phyloP scores from a whole-genome alignment of 495 filamentous ascomycete genomes.

The Amorphotheca resinae region DNA sequence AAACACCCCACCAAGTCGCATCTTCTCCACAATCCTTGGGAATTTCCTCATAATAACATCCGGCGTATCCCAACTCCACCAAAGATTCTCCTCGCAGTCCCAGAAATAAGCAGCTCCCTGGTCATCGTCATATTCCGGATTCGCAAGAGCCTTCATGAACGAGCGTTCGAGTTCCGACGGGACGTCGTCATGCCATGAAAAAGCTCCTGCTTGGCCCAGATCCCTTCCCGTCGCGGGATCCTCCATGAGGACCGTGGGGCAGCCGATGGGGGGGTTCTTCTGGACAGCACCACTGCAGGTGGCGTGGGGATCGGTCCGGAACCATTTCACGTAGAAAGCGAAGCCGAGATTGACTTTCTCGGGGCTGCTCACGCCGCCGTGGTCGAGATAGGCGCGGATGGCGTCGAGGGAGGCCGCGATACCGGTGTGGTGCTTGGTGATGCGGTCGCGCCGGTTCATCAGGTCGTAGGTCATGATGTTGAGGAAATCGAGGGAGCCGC shows the following conservation, averaged over 20 bases:
- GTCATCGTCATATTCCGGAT: constrained; percentile 44
- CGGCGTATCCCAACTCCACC: constrained; percentile 68
- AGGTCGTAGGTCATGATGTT: constrained; percentile 76
- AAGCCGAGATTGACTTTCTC: constrained; percentile 59
- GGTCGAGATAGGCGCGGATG: constrained; percentile 46
- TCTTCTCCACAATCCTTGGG: constrained; percentile 41
- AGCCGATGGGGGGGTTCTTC: constrained; percentile 43
- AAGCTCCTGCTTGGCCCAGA: constrained; percentile 46
- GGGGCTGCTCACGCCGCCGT: constrained; percentile 41
- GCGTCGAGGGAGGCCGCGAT: constrained; percentile 40
- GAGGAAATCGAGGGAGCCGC: constrained; percentile 53
- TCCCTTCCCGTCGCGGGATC: constrained; percentile 51
- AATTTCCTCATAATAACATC: constrained; percentile 52
- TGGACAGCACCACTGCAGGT: too few relatives aligned
- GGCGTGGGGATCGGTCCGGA: constrained; percentile 41
- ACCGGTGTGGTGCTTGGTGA: constrained; percentile 55
- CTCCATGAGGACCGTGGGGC: constrained; percentile 49
- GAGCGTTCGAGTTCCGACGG: constrained; percentile 33
- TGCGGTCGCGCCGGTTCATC: constrained; percentile 60
- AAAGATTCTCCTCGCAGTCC: constrained; percentile 44
- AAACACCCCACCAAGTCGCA: constrained; percentile 55
- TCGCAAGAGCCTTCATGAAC: constrained; percentile 35
- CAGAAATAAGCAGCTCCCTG: constrained; percentile 59
- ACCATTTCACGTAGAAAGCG: constrained; percentile 66
- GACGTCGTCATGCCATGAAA: constrained; percentile 47